These are phyloP conservation scores for Venturia nashicola DNA, from an alignment of 2,329 filamentous ascomycete genomes.

Conservation along the genomic window DNA sequence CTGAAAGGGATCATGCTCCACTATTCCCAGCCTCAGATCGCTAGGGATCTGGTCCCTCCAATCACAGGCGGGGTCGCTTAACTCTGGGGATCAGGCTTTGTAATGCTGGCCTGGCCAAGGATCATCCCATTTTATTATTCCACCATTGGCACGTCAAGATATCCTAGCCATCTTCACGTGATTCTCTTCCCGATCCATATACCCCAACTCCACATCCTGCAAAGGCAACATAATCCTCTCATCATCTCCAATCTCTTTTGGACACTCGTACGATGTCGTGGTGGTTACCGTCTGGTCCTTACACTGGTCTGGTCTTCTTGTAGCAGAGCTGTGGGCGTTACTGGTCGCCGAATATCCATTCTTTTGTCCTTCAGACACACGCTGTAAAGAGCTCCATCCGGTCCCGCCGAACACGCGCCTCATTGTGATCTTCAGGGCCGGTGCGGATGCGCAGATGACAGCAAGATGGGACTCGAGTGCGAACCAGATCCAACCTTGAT, in stretches of 20 bases:
- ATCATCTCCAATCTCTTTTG: background rate
- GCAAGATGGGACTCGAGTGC: conserved; percentile 7
- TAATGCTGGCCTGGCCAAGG: background rate
- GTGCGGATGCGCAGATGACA: conserved; percentile 8
- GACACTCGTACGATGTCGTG: background rate
- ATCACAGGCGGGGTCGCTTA: too few species aligned
- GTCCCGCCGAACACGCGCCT: background rate
- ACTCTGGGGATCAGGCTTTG: too few species aligned
- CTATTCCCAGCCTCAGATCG: too few species aligned
- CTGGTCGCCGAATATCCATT: background rate
- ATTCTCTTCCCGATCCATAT: background rate
- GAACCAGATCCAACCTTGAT: conserved; percentile 6
- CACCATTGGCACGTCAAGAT: background rate
- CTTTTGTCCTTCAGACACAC: background rate
- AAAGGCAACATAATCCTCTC: background rate
- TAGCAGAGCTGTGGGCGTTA: background rate
- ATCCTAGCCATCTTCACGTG: background rate
- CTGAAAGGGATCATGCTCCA: too few species aligned
- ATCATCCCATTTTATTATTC: background rate
- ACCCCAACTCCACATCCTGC: background rate
- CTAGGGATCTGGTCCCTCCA: too few species aligned
- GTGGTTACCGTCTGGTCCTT: background rate
- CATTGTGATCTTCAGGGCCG: conserved; percentile 7
- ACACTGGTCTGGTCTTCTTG: background rate
- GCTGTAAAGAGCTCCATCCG: background rate